Conservation (phyloP, 495 filamentous ascomycete species). For the Baudoinia panamericana region DNA sequence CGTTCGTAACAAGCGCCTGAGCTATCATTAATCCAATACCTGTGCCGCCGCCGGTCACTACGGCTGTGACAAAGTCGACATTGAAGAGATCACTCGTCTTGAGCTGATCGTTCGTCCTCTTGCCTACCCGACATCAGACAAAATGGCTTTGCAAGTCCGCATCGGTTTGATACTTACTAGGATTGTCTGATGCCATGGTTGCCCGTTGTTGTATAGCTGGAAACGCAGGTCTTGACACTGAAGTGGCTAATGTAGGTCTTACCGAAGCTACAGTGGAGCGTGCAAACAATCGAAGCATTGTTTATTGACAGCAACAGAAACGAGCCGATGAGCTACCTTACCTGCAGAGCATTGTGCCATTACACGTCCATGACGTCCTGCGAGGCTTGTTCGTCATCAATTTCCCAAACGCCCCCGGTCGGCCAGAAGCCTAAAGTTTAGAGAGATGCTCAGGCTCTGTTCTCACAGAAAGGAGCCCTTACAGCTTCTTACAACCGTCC, state of each 20-base stretch:
- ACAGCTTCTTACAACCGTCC: too few relatives aligned
- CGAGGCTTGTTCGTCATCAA: too few relatives aligned
- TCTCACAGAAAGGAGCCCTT: too few relatives aligned
- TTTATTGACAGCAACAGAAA: neutral
- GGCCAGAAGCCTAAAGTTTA: too few relatives aligned
- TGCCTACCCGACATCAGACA: slow-evolving; percentile 8
- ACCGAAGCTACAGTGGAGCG: neutral
- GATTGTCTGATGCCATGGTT: slow-evolving; percentile 11
- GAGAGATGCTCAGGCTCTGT: too few relatives aligned
- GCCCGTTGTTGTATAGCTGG: slow-evolving; percentile 4
- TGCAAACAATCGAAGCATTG: slow-evolving; percentile 11
- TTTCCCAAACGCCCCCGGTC: too few relatives aligned
- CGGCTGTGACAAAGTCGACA: slow-evolving; percentile 26
- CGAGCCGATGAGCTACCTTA: too few relatives aligned
- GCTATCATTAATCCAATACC: slow-evolving; percentile 64
- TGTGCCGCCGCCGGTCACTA: slow-evolving; percentile 29
- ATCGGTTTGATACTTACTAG: slow-evolving; percentile 1
- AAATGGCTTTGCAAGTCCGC: neutral
- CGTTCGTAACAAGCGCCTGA: slow-evolving; percentile 63
- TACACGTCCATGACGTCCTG: too few relatives aligned
- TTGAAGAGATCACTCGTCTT: slow-evolving; percentile 27
- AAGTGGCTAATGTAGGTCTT: slow-evolving; percentile 3
- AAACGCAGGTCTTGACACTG: neutral
- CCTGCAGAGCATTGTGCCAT: too few relatives aligned
- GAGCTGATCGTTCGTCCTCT: slow-evolving; percentile 22